Percentiles rank a stretch among this genome's conserved stretches.
phyloP scores from a whole-genome alignment of 768 basidiomycete species.

The Sporobolomyces roseus region DNA sequence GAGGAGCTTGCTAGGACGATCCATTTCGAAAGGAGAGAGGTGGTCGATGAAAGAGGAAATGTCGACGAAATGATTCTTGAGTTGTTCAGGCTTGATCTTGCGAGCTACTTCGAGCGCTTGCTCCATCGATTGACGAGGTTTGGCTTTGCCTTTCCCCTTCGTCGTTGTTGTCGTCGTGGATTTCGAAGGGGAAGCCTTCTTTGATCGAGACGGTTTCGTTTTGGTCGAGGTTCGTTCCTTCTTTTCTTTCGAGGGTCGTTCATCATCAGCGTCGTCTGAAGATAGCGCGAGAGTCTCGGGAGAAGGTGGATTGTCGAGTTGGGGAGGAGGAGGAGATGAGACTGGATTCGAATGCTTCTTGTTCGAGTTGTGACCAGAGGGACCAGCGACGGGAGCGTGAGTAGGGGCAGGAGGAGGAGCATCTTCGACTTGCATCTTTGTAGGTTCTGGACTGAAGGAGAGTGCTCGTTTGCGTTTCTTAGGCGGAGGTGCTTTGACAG shows the following conservation, averaged over 20 bases:
- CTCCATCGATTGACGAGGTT: conserved; percentile 16
- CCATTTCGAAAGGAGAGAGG: conserved; percentile 6
- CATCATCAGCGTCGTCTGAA: not conserved
- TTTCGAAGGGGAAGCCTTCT: not conserved
- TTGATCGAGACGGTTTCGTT: not conserved
- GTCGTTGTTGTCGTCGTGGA: not conserved
- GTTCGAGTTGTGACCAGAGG: not conserved
- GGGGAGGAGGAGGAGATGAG: not conserved
- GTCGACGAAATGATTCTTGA: conserved; percentile 10
- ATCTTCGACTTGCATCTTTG: not conserved
- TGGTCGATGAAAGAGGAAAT: conserved; percentile 16
- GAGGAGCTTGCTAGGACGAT: not conserved
- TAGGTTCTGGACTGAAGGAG: not conserved
- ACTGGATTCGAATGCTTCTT: not conserved
- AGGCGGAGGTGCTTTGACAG: not conserved
- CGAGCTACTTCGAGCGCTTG: not conserved
- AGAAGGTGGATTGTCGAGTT: not conserved
- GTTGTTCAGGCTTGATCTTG: conserved; percentile 1
- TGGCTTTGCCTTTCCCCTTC: not conserved
- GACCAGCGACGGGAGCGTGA: not conserved
- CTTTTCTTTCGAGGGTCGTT: not conserved
- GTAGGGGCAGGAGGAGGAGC: too few relatives aligned
- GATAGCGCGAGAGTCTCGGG: not conserved
- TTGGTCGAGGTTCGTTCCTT: not conserved
- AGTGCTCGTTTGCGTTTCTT: not conserved